A percentile compares a stretch with the other conserved stretches of the same genome.
Conservation (phyloP, 106 monocot genomes). For the Dactylorhiza incarnata region DNA sequence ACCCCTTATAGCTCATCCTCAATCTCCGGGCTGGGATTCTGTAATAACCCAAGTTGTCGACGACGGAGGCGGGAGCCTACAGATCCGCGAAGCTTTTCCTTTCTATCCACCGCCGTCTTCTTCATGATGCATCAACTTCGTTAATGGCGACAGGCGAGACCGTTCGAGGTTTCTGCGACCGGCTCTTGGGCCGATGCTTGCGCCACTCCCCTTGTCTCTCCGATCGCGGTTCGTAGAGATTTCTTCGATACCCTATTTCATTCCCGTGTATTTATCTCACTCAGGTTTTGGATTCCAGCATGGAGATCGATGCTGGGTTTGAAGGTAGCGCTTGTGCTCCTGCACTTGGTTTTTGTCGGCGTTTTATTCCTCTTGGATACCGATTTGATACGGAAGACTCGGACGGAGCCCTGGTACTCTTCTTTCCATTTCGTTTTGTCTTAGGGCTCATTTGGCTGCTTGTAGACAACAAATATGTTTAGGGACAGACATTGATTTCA, state of each 20-base stretch:
- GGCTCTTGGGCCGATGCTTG: constrained; percentile 6
- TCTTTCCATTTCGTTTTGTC: neutral
- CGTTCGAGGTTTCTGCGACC: constrained; percentile 3
- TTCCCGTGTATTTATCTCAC: neutral
- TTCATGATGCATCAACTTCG: neutral
- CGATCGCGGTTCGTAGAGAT: constrained; percentile 8
- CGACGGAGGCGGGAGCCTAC: too few relatives aligned
- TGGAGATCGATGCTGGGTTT: constrained; percentile 42
- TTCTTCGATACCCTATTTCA: neutral
- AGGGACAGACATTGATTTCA: too few relatives aligned
- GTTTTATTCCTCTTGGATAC: constrained; percentile 43
- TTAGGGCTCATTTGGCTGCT: neutral
- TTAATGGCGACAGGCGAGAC: neutral
- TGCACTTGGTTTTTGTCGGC: constrained; percentile 53
- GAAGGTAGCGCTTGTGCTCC: constrained; percentile 37
- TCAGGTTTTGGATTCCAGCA: constrained; percentile 19
- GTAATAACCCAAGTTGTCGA: too few relatives aligned
- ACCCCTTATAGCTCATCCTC: too few relatives aligned
- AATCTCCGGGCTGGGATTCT: too few relatives aligned
- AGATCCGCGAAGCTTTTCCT: neutral
- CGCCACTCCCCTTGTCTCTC: constrained; percentile 12
- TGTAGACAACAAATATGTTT: too few relatives aligned
- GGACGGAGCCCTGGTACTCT: constrained; percentile 40
- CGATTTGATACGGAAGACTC: constrained; percentile 31
- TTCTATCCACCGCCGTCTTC: neutral